Conservation (phyloP, 345 rosid species). For the Citrus hindsii region DNA sequence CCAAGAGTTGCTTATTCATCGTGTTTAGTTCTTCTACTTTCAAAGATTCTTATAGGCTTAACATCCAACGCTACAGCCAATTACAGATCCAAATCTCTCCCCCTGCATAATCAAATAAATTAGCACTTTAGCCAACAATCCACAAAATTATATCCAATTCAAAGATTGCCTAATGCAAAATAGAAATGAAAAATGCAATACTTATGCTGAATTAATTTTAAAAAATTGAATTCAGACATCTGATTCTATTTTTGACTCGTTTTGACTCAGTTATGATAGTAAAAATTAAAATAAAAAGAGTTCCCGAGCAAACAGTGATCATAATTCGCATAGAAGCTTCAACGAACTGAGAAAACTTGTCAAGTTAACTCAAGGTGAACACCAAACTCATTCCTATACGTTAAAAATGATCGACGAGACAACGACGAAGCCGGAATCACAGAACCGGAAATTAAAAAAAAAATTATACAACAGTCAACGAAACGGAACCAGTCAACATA, state of each 20-base stretch:
- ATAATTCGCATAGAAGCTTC: neutral
- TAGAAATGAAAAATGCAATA: neutral
- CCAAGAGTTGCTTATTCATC: constrained; percentile 71
- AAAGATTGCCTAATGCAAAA: neutral
- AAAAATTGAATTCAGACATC: neutral
- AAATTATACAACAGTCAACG: neutral
- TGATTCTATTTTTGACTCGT: neutral
- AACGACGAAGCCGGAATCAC: neutral
- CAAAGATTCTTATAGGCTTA: constrained; percentile 15
- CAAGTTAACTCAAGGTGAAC: neutral
- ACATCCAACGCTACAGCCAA: constrained; percentile 17
- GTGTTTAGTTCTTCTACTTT: constrained; percentile 23
- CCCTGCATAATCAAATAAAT: constrained; percentile 22
- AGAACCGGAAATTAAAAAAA: neutral
- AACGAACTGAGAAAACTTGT: neutral
- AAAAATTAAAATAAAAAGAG: neutral
- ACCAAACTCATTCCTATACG: neutral
- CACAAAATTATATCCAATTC: neutral
- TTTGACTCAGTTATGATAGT: neutral
- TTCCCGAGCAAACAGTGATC: neutral
- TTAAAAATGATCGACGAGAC: neutral
- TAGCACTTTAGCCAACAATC: neutral
- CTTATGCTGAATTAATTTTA: neutral
- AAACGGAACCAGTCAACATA: neutral
- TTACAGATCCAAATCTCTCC: neutral